Conservation (phyloP, 495 filamentous ascomycete species). For the Thermothielavioides terrestris region DNA sequence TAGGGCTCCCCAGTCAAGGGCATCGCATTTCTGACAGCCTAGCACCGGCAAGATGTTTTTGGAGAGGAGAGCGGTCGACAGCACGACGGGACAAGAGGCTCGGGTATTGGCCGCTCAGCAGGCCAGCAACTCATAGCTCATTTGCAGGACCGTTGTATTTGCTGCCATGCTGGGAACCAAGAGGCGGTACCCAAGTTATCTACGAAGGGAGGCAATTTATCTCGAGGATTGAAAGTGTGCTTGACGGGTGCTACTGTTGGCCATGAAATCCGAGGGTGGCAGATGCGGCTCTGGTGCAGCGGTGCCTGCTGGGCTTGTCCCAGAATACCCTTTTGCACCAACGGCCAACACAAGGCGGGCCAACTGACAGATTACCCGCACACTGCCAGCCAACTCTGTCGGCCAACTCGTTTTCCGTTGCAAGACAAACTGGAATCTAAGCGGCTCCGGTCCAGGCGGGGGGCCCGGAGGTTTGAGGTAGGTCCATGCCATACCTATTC, state of each 20-base stretch:
- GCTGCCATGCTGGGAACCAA: neutral
- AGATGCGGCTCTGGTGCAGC: neutral
- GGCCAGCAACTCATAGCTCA: too few species aligned
- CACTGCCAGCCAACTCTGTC: too few species aligned
- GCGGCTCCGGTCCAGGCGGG: neutral
- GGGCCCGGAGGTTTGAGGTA: neutral
- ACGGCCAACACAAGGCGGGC: neutral
- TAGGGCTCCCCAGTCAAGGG: too few species aligned
- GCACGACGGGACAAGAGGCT: too few species aligned
- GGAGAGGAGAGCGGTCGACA: too few species aligned
- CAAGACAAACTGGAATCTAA: neutral
- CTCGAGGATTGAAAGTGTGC: neutral
- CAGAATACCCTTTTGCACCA: too few species aligned
- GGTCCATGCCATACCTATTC: neutral
- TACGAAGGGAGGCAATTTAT: too few species aligned
- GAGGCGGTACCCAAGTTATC: neutral
- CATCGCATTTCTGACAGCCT: neutral
- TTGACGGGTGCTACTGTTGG: neutral
- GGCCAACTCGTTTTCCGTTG: too few species aligned
- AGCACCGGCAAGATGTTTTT: too few species aligned
- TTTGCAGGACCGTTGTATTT: neutral
- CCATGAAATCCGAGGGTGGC: neutral
- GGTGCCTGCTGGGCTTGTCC: neutral
- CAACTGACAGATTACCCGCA: neutral
- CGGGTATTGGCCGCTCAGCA: too few species aligned